phyloP scores from a whole-genome alignment of 768 basidiomycete genomes.

The Serendipita sp. region DNA sequence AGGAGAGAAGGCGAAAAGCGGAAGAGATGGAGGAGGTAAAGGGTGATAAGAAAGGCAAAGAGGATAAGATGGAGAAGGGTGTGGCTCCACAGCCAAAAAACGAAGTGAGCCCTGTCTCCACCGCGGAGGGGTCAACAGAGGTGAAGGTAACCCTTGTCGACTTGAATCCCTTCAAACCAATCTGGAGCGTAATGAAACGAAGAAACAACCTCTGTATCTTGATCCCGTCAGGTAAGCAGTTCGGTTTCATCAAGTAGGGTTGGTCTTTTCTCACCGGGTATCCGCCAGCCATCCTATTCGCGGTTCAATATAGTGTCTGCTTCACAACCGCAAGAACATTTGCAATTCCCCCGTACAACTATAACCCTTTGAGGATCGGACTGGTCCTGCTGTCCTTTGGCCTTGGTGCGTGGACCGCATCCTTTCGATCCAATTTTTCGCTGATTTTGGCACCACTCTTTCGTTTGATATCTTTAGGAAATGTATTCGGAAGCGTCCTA shows the following conservation, averaged over 20 bases:
- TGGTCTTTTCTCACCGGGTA: neutral
- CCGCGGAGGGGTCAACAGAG: constrained; percentile 12
- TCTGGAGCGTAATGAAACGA: constrained; percentile 39
- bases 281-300: constrained; percentile 48
- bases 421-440: neutral
- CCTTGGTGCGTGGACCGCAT: constrained; percentile 29
- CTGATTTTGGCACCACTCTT: neutral
- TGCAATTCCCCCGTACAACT: constrained; percentile 39
- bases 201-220: constrained; percentile 56
- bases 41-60: neutral
- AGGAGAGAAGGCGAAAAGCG: constrained; percentile 13
- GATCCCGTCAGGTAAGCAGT: constrained; percentile 40
- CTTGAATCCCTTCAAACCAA: constrained; percentile 58
- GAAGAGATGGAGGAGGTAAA: neutral
- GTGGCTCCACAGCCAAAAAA: constrained; percentile 9
- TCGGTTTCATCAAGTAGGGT: neutral
- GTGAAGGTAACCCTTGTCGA: constrained; percentile 48
- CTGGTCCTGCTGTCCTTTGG: constrained; percentile 65
- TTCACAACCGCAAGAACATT: constrained; percentile 68
- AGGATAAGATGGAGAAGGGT: constrained; percentile 9
- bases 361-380: constrained; percentile 55
- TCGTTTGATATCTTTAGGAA: constrained; percentile 24
- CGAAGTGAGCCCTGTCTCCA: constrained; percentile 7
- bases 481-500: constrained; percentile 35
- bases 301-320: constrained; percentile 49